phyloP scores from a whole-genome alignment of 352 stramenopile genomes.

The Phytophthora tubulina region DNA sequence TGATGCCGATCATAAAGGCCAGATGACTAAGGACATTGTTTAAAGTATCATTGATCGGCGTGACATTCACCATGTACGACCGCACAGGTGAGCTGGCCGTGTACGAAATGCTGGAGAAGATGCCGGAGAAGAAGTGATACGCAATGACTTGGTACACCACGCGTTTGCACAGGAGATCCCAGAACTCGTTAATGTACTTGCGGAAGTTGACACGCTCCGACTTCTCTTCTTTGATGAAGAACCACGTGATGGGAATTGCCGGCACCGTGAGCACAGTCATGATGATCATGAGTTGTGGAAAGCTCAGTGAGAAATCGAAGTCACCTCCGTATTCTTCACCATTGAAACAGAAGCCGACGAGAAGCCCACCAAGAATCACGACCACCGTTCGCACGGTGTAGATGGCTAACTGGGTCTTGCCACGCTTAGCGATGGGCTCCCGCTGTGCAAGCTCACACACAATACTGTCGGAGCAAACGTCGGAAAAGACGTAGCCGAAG shows the following conservation, averaged over 20 bases:
- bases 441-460: slow-evolving; percentile 28
- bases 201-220: slow-evolving; percentile 16
- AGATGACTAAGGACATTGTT: slow-evolving; percentile 12
- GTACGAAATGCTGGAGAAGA: slow-evolving; percentile 22
- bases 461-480: slow-evolving; percentile 31
- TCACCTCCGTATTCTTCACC: slow-evolving; percentile 21
- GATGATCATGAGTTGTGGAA: slow-evolving; percentile 29
- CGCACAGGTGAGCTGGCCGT: slow-evolving; percentile 13
- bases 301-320: slow-evolving; percentile 26
- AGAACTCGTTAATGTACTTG: slow-evolving; percentile 29
- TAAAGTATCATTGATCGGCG: slow-evolving; percentile 13
- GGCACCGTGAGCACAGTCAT: slow-evolving; percentile 15
- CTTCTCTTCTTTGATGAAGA: slow-evolving; percentile 28
- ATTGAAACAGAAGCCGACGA: slow-evolving; percentile 25
- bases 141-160: slow-evolving; percentile 27
- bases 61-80: slow-evolving; percentile 18
- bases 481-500: slow-evolving; percentile 27
- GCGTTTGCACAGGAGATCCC: slow-evolving; percentile 21
- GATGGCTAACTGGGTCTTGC: slow-evolving; percentile 24
- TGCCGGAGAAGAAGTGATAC: slow-evolving; percentile 30
- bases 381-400: slow-evolving; percentile 20
- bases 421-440: slow-evolving; percentile 23
- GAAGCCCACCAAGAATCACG: slow-evolving; percentile 23
- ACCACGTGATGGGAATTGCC: slow-evolving; percentile 21
- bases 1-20: slow-evolving; percentile 27